Percentiles rank a stretch among this genome's conserved stretches.
phyloP scores from a whole-genome alignment of 1,139 yeast species.

The Neolecta irregularis region DNA sequence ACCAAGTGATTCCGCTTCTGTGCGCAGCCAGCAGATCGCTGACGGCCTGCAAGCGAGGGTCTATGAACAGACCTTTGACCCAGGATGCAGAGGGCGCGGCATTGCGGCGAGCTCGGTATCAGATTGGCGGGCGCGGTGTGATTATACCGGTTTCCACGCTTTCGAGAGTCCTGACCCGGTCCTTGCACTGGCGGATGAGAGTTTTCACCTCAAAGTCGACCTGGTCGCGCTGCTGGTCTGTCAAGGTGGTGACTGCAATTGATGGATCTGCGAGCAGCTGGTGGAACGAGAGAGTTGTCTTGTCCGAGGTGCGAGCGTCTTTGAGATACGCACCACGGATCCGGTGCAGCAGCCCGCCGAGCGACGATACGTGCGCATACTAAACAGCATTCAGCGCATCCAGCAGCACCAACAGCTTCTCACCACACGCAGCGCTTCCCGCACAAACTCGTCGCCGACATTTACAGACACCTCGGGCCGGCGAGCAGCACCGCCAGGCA shows the following conservation, averaged over 20 bases:
- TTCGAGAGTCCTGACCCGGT: constrained; percentile 25
- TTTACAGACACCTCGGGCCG: no score
- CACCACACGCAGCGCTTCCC: no score
- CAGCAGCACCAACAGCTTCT: no score
- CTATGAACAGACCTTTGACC: constrained; percentile 16
- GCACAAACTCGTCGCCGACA: no score
- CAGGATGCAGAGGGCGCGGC: constrained; percentile 8
- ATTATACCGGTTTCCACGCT: constrained; percentile 21
- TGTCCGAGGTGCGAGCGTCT: no score
- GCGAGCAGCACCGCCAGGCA: no score
- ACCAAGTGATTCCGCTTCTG: constrained; percentile 16
- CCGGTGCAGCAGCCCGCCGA: no score
- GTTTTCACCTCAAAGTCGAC: constrained; percentile 28
- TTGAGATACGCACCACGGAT: no score
- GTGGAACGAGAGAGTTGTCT: no score
- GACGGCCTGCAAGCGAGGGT: constrained; percentile 18
- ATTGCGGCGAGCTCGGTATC: constrained; percentile 5
- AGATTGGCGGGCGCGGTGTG: constrained; percentile 12
- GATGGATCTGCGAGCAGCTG: no score
- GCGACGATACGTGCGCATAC: no score
- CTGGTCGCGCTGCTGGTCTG: constrained; percentile 28
- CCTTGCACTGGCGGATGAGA: constrained; percentile 25
- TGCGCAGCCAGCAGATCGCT: constrained; percentile 21
- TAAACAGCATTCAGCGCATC: no score
- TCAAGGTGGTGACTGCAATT: constrained; percentile 17